Evolutionary conservation across 495 filamentous ascomycete species (phyloP).

Genomic region (Pyronema omphalodes): DNA sequence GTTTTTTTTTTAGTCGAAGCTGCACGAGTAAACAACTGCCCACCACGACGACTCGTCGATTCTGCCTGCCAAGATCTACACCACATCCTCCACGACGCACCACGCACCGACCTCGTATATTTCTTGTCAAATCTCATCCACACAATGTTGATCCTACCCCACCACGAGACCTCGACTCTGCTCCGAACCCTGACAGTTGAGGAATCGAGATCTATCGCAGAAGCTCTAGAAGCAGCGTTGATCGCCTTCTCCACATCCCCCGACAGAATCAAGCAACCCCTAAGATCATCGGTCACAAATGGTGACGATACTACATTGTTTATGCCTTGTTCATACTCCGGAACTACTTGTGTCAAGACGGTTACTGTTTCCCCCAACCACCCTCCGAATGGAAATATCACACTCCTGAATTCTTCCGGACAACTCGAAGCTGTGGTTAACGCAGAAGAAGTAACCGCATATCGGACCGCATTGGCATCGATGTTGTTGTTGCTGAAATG

Average conservation of each 20-base stretch:
- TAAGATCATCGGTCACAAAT: conserved; percentile 49
- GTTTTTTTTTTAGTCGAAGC: no score
- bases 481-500: conserved; percentile 57
- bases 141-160: no score
- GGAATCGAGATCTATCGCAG: no score
- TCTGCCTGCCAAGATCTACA: no score
- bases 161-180: no score
- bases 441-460: conserved; percentile 74
- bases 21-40: no score
- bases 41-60: no score
- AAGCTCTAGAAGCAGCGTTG: neutral
- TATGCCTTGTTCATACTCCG: conserved; percentile 53
- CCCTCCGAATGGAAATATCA: conserved; percentile 54
- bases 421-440: conserved; percentile 61
- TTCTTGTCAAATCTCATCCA: no score
- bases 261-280: conserved; percentile 42
- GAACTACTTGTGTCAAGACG: conserved; percentile 17
- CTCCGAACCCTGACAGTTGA: no score
- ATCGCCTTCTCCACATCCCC: neutral
- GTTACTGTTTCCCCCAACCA: conserved; percentile 15
- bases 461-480: conserved; percentile 75
- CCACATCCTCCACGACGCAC: no score
- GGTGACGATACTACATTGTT: conserved; percentile 65
- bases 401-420: conserved; percentile 49
- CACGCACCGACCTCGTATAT: no score